These are phyloP conservation scores for Podospora pseudoanserina DNA, from an alignment of 495 filamentous ascomycete genomes.

Conservation along the genomic window DNA sequence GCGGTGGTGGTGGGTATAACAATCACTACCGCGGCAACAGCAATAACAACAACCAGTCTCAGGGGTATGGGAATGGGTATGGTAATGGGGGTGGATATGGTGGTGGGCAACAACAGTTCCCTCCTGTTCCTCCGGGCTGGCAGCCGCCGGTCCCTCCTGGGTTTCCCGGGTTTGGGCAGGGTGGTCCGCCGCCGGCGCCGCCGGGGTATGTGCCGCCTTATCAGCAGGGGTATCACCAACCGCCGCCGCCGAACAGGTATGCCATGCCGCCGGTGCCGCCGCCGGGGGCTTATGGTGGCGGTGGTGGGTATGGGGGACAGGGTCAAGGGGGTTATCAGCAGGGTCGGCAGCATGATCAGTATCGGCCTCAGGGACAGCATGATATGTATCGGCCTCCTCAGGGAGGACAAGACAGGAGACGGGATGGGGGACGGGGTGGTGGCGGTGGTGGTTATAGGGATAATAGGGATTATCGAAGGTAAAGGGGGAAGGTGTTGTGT, in stretches of 20 bases:
- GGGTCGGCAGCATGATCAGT: conserved; percentile 11
- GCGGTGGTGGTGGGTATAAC: conserved; percentile 9
- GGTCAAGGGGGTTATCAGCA: conserved; percentile 20
- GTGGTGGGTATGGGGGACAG: conserved; percentile 21
- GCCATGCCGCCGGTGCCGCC: conserved; percentile 13
- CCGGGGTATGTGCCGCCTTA: not conserved
- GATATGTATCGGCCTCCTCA: not conserved
- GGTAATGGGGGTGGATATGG: conserved; percentile 15
- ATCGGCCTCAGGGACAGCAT: conserved; percentile 11
- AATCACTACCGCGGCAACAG: not conserved
- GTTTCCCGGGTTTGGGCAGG: conserved; percentile 17
- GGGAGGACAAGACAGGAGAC: conserved; percentile 14
- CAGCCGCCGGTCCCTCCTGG: conserved; percentile 18
- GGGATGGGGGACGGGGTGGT: conserved; percentile 13
- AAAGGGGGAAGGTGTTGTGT: not conserved
- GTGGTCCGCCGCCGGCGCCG: conserved; percentile 15
- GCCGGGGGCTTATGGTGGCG: conserved; percentile 14
- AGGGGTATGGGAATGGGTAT: conserved; percentile 23
- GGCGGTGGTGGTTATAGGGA: conserved; percentile 10
- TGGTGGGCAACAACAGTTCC: conserved; percentile 4
- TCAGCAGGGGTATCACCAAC: conserved; percentile 6
- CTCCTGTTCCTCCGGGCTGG: conserved; percentile 14
- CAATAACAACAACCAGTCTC: conserved; percentile 15
- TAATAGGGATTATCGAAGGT: conserved; percentile 9
- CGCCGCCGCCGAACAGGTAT: conserved; percentile 11